Base-by-base conservation (phyloP, 2,329 filamentous ascomycete genomes). In the Colletotrichum simmondsii region DNA sequence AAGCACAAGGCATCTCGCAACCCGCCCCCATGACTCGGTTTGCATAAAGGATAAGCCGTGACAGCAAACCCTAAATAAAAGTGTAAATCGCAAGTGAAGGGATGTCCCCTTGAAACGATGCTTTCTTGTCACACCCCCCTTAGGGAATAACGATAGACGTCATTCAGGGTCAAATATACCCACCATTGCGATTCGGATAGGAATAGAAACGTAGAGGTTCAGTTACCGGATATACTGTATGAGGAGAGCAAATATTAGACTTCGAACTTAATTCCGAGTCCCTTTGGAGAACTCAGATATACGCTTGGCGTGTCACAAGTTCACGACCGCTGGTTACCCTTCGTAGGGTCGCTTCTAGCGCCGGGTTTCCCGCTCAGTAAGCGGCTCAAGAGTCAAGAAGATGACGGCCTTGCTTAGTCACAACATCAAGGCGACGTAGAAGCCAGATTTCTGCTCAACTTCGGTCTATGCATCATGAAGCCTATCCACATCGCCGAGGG, bases 51-150 rank as follows among this genome's bases (percentile, higher is more conserved):
- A 69, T 46, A 54, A 59, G 59, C 60, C 70, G 65, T 72, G 70
- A 65, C 70, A 72, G 70, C 70, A 64, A 72, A 72, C 59, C 42
- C 70, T 72, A 72, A 69, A 59, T 56, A 5, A 62, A 59, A 72
- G 58, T 59, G 37, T 71, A 58, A 62, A 53, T 46, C 37, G 35
- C 30, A 10, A 53, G 46, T 12, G 11, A 14, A 67, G 56, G 66
- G 65, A 72, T 59, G 67, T 30, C 67, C 49, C 62, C 28, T 30
- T 58, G 58, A 52, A 69, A 72, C 65, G 53, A 54, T 11, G 32
- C 19, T n/a, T 5, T 8, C 42, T 49, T 49, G n/a, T 49, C 42
- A n/a, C 42, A 22, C 42, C 42, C 8, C 16, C 19, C 42, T 49
- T 49, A 8, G 19, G 19, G 19, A 49, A 49, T 22, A 22, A 49